These are phyloP conservation scores for Schizopora paradoxa DNA, from an alignment of 1,284 basidiomycete species.

Conservation along the genomic window DNA sequence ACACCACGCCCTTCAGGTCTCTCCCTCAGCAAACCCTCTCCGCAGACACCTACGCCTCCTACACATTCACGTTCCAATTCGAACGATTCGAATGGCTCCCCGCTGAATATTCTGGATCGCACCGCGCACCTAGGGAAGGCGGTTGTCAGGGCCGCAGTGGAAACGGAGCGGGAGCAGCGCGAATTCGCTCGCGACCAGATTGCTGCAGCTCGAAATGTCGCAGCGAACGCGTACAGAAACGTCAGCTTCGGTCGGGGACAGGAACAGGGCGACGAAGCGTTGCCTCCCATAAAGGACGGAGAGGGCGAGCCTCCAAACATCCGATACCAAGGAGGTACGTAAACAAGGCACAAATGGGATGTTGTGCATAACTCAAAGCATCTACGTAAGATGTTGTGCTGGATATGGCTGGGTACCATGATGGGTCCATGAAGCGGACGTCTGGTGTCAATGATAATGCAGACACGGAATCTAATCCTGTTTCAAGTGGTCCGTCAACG, in stretches of 20 bases:
- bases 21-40: neutral
- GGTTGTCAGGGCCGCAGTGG: slow-evolving; percentile 26
- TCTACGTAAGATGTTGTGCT: slow-evolving; percentile 48
- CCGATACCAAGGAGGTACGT: slow-evolving; percentile 60
- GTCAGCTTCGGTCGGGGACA: slow-evolving; percentile 1
- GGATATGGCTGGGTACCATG: slow-evolving; percentile 64
- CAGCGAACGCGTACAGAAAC: slow-evolving; percentile 13
- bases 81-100: neutral
- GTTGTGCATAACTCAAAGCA: neutral
- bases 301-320: slow-evolving; percentile 57
- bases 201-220: slow-evolving; percentile 23
- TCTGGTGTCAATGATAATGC: neutral
- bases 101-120: slow-evolving; percentile 8
- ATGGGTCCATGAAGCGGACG: neutral
- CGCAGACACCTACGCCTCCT: slow-evolving; percentile 21
- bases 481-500: slow-evolving; percentile 14
- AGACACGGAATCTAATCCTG: slow-evolving; percentile 1
- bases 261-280: slow-evolving; percentile 43
- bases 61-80: slow-evolving; percentile 12
- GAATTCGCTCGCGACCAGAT: slow-evolving; percentile 27
- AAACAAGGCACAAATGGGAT: slow-evolving; percentile 17
- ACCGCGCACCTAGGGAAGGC: slow-evolving; percentile 26
- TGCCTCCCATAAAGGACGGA: slow-evolving; percentile 42
- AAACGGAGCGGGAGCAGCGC: slow-evolving; percentile 26
- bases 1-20: slow-evolving; percentile 1